phyloP scores from a whole-genome alignment of 257 asterid genomes.

The Capsicum rhomboideum region DNA sequence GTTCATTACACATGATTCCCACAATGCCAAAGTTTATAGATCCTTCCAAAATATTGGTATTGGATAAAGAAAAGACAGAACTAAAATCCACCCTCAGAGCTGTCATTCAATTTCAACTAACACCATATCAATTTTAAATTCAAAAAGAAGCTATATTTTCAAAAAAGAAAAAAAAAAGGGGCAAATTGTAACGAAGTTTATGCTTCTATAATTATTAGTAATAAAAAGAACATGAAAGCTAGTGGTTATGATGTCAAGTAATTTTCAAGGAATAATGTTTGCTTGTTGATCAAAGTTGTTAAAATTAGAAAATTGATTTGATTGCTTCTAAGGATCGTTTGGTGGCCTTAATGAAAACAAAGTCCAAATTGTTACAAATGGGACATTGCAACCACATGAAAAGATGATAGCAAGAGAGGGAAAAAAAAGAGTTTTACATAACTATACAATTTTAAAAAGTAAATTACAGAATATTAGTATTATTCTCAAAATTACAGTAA shows the following conservation, averaged over 20 bases:
- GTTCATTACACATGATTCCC: background rate
- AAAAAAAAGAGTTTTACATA: background rate
- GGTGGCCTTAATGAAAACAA: constrained; percentile 3
- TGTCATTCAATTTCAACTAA: background rate
- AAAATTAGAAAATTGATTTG: background rate
- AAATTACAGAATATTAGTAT: no score
- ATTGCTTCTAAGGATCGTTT: constrained; percentile 4
- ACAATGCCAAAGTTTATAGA: background rate
- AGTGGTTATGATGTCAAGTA: constrained; percentile 5
- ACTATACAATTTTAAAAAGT: no score
- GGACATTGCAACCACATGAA: constrained; percentile 1
- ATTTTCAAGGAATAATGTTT: background rate
- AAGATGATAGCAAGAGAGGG: background rate
- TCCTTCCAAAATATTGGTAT: background rate
- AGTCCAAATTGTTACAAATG: background rate
- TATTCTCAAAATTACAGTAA: no score
- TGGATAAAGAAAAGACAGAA: background rate
- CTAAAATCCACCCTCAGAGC: background rate
- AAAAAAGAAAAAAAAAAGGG: background rate
- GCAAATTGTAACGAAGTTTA: background rate
- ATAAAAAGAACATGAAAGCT: background rate
- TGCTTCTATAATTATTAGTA: background rate
- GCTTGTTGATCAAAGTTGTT: constrained; percentile 1
- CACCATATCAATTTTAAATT: background rate
- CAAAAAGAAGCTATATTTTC: background rate